A percentile compares a stretch with the other conserved stretches of the same genome.
These are phyloP conservation scores for Ilex asprella DNA, from an alignment of 257 asterid species.

Conservation along the genomic window DNA sequence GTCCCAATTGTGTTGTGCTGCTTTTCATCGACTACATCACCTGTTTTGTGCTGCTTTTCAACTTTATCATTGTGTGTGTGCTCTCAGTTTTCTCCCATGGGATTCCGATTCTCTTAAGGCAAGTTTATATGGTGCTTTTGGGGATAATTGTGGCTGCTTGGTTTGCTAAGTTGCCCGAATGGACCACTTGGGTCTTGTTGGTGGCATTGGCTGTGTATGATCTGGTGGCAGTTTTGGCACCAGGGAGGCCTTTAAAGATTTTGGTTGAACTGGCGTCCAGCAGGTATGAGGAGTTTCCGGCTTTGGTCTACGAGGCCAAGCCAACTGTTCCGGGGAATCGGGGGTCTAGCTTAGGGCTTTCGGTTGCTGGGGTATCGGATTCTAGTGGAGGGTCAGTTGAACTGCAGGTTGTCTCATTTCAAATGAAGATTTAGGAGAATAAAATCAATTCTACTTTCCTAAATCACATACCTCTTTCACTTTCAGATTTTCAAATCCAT, in stretches of 20 bases:
- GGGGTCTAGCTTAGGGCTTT: conserved; percentile 43
- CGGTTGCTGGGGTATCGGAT: conserved; percentile 37
- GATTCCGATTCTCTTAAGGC: conserved; percentile 72
- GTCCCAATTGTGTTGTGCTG: no score
- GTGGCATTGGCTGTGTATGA: conserved; percentile 89
- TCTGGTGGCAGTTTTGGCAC: conserved; percentile 82
- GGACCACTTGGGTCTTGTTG: conserved; percentile 92
- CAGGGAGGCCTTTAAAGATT: conserved; percentile 88
- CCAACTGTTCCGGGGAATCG: conserved; percentile 45
- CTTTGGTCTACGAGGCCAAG: conserved; percentile 35
- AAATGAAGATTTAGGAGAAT: no score
- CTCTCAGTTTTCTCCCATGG: conserved; percentile 68
- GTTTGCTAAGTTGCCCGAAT: conserved; percentile 87
- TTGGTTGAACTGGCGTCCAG: conserved; percentile 86
- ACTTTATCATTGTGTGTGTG: conserved; percentile 67
- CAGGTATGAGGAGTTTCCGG: conserved; percentile 85
- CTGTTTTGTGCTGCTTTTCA: conserved; percentile 45
- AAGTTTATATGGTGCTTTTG: conserved; percentile 63
- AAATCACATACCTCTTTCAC: no score
- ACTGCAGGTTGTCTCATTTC: conserved; percentile 29
- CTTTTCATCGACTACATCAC: conserved; percentile 67
- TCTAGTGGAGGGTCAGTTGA: conserved; percentile 34
- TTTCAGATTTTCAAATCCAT: no score
- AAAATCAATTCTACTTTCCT: no score
- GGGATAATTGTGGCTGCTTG: conserved; percentile 91